Evolutionary conservation across 2,329 filamentous ascomycete genomes (phyloP), one percentile per base, ranked within the genome.

Genomic region (Ophiostoma quercus): DNA sequence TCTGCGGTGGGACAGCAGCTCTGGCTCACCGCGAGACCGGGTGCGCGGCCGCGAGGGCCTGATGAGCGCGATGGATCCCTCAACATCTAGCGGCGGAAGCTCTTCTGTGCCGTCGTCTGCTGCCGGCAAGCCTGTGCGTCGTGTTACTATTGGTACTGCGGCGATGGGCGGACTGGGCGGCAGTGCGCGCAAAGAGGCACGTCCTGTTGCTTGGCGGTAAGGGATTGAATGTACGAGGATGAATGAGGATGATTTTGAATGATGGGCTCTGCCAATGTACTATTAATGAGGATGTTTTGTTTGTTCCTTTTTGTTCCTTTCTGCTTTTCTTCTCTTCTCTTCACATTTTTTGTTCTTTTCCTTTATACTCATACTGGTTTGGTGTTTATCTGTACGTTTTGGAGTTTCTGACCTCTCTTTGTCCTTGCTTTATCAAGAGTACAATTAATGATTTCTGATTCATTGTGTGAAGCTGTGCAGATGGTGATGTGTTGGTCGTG

Each of bases 91-190:
- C 65, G 34, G 65, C 1, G 57, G 57, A 29, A 62, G 25, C 25
- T 29, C 57, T 25, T 62, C 57, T 37, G 62, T 25, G 34, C 7
- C 62, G 8, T n/a, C 66, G 29, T 29, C 54, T 41, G 37, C 19
- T 2, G 54, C 66, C 12, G 66, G 51, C 71, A 73, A 47, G 60
- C 71, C 60, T 12, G n/a, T 69, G 34, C 68, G 81, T 65, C 79
- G 81, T 69, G 80, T 81, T 71, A 82, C 81, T 77, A 82, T 82
- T 75, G 79, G 80, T 43, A 73, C 78, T 69, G 76, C 78, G 68
- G 78, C 74, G 29, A 74, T 76, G 75, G 62, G 54, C 19, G 43
- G 67, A 3, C 54, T 71, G 32, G 62, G 37, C 22, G 66, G 66
- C 47, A 62, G 60, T 39, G 68, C 60, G 9, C 41, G 66, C 68